Base-by-base conservation (phyloP, 345 rosid genomes). In the Lepidium sativum region DNA sequence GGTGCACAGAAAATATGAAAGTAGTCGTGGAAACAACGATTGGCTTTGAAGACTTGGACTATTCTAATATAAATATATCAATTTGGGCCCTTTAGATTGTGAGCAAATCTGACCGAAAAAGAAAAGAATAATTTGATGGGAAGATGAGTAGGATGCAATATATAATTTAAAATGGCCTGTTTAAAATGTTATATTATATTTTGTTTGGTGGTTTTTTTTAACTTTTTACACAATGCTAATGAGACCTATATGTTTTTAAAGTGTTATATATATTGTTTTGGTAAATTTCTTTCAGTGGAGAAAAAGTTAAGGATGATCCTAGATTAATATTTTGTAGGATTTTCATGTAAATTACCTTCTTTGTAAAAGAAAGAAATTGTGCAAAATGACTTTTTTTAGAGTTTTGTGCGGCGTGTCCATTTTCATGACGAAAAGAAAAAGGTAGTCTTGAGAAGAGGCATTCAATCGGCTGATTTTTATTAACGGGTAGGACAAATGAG, bases 21-120 rank as follows among this genome's bases (percentile, higher is more conserved):
- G 68, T 25, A 44, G 56, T 70, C 74, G 74, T 70, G 68, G 74
- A 53, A 62, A 70, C 68, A 54, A 70, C 68, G 40, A 70, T 61
- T 62, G 68, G 68, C n/a, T 48, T 62, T 17, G 23, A 25, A 53
- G 74, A 70, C 62, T 61, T 43, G 68, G 54, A 69, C 55, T 69
- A 69, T 69, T 39, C 66, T 44, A 35, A 67, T 56, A 38, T 25
- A 25, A 25, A 25, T 25, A 23, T 47, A 45, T 68, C 38, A 50
- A 51, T 41, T 50, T 60, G 53, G 60, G 14, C 51, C 42, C 72
- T 60, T 59, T 32, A 41, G 44, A 60, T 15, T 60, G 38, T 39
- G 43, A 42, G 2, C 38, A 61, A 53, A 70, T 70, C 61, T 43
- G 74, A 60, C 61, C 37, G 23, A n/a, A 52, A 53, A 53, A 20